A percentile compares a stretch with the other conserved stretches of the same genome.
Conservation (phyloP, 2,329 filamentous ascomycete species). For the Podosphaera fusca region DNA sequence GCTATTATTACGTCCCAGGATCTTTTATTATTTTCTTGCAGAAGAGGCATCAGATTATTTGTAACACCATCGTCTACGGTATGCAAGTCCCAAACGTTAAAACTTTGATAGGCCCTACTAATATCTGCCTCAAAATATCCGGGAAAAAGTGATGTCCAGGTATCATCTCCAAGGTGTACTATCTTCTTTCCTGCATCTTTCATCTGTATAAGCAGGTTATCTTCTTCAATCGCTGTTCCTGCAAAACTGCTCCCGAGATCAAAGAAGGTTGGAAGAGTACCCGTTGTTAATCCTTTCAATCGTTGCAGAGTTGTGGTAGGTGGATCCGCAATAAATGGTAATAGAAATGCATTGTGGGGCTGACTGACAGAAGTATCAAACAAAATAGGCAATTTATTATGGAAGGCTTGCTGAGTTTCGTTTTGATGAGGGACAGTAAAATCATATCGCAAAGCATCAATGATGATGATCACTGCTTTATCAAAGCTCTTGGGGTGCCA, state of each 20-base stretch:
- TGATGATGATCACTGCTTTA: slow-evolving; percentile 70
- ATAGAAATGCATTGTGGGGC: slow-evolving; percentile 66
- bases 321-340: slow-evolving; percentile 91
- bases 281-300: slow-evolving; percentile 82
- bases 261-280: slow-evolving; percentile 82
- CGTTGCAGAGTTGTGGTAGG: slow-evolving; percentile 84
- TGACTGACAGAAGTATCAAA: slow-evolving; percentile 56
- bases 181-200: slow-evolving; percentile 47
- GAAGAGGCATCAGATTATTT: slow-evolving; percentile 68
- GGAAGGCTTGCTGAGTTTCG: slow-evolving; percentile 32
- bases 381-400: slow-evolving; percentile 70
- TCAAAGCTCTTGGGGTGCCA: slow-evolving; percentile 93
- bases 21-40: slow-evolving; percentile 37
- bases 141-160: slow-evolving; percentile 83
- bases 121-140: slow-evolving; percentile 77
- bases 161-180: slow-evolving; percentile 92
- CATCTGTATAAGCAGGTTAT: slow-evolving; percentile 48
- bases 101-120: slow-evolving; percentile 79
- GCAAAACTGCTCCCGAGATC: slow-evolving; percentile 90
- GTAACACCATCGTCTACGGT: slow-evolving; percentile 91
- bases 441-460: slow-evolving; percentile 90
- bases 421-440: slow-evolving; percentile 62
- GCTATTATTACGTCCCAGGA: slow-evolving; percentile 91
- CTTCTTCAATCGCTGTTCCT: slow-evolving; percentile 85
- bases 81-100: slow-evolving; percentile 95